Conservation (phyloP, 257 asterid genomes). For the Mitragyna speciosa region DNA sequence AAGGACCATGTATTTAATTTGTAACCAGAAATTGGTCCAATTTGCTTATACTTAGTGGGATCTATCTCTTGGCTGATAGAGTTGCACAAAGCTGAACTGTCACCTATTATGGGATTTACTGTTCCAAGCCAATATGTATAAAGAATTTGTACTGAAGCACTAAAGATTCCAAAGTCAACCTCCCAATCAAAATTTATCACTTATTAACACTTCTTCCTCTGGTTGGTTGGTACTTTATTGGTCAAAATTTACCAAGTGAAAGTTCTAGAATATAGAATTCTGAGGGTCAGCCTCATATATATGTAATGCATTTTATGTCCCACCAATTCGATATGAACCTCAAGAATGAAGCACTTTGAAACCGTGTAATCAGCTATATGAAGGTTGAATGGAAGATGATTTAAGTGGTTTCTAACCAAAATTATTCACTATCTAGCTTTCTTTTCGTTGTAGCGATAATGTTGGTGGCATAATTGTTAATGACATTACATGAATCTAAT, state of each 20-base stretch:
- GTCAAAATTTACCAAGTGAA: conserved; percentile 19
- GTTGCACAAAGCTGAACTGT: not conserved
- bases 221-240: conserved; percentile 19
- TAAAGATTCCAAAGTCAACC: not conserved
- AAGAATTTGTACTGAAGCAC: not conserved
- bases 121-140: not conserved
- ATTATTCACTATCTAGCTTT: no score
- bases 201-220: not conserved
- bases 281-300: not conserved
- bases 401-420: not conserved
- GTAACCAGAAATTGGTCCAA: not conserved
- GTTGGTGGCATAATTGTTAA: no score
- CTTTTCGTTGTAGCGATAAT: no score
- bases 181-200: not conserved
- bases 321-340: conserved; percentile 8
- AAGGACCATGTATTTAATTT: not conserved
- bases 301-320: conserved; percentile 19
- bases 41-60: conserved; percentile 4
- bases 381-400: not conserved
- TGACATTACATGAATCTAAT: no score
- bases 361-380: not conserved
- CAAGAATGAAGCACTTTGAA: conserved; percentile 7
- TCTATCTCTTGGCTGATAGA: not conserved
- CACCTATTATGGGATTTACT: not conserved
- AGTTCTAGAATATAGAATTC: not conserved